Evolutionary conservation across 805 yeast genomes (phyloP), one percentile per base, ranked within the genome.

Genomic region (Wickerhamiella kurtzmanii): DNA sequence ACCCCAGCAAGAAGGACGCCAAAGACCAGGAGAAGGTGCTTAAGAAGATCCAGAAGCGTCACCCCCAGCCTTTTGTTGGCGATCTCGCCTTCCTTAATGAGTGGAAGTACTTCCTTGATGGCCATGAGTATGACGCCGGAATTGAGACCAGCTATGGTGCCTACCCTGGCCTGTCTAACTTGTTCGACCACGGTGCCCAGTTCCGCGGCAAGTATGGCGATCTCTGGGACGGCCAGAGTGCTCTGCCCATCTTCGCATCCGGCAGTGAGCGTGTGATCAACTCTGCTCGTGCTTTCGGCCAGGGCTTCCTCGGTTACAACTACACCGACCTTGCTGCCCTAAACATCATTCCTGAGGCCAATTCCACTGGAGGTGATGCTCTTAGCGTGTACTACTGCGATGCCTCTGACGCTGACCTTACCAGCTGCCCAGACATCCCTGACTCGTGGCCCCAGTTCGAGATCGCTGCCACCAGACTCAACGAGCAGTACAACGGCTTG

Each of bases 231-330:
- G 61, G 58, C 4, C 58, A 62, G 28, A 44, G 65, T 16, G 48
- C 61, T 2, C 64, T 73, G 22, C 70, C 73, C n/a, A 66, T 75
- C 16, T 75, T 75, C 56, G 63, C 50, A 5, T 35, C 48, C 20
- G 52, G 37, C 15, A 46, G 44, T 19, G 40, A 51, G 48, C 57
- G 58, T 9, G 56, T 75, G 28, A 69, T 71, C 49, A 75, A 72
- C 49, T 73, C 81, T 36, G 74, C 82, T 5, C 60, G 66, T 22
- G 64, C 67, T 55, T 79, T 79, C 57, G 76, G 79, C 8, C 64
- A 72, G 53, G 86, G 84, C 0, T 79, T 80, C 61, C 65, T 75
- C 53, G 73, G 74, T 9, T 66, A 65, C 44, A 61, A 66, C 48
- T 69, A 65, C 56, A 60, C 68, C 16, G 49, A 59, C 22, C 59